A percentile compares a stretch with the other conserved stretches of the same genome.
Evolutionary conservation across 78 protist species (phyloP).

Genomic region (Dictyostelium purpureum): DNA sequence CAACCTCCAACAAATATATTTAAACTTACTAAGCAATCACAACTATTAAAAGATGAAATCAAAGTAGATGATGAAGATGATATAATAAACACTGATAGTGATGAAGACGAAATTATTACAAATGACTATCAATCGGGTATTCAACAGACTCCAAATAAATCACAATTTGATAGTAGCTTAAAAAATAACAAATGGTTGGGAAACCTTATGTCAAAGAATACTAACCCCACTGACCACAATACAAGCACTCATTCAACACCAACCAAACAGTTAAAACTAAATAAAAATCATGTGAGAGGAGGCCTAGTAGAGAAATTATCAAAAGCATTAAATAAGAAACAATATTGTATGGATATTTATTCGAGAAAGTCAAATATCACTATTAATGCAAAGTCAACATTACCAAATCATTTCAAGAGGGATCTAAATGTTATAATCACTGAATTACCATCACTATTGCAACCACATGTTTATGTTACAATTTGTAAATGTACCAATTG

Average conservation of each 20-base stretch:
- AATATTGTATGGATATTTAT: background rate
- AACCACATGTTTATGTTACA: constrained; percentile 22
- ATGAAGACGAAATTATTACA: background rate
- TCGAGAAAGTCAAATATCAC: background rate
- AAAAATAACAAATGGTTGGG: constrained; percentile 1
- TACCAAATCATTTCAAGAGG: background rate
- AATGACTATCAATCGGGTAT: too few relatives aligned
- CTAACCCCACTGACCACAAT: too few relatives aligned
- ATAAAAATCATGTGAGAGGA: background rate
- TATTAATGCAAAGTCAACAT: background rate
- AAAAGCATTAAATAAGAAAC: background rate
- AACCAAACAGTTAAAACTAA: background rate
- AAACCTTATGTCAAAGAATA: too few relatives aligned
- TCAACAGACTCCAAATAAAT: too few relatives aligned
- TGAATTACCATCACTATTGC: background rate
- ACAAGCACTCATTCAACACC: background rate
- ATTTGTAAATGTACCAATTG: background rate
- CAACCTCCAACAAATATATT: too few relatives aligned
- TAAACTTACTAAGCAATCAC: background rate
- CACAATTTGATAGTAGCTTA: too few relatives aligned
- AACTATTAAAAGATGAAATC: background rate
- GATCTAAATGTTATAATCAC: background rate
- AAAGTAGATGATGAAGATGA: background rate
- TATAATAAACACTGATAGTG: background rate
- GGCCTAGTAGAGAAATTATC: background rate